phyloP scores from a whole-genome alignment of 2,329 filamentous ascomycete genomes.

The Ilyonectria destructans region DNA sequence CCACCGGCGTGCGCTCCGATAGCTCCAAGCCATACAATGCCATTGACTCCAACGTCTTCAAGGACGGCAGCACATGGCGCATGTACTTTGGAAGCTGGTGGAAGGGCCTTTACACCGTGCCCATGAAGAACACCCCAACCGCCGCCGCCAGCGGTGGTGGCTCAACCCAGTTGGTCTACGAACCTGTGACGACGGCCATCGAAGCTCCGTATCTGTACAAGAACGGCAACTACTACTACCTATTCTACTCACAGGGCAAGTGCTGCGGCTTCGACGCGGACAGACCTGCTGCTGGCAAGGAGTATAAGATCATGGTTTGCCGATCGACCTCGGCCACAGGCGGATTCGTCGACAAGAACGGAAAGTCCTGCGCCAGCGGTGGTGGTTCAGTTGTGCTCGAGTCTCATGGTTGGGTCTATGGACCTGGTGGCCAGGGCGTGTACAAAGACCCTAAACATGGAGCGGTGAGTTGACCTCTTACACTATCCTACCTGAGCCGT shows the following conservation, averaged over 20 bases:
- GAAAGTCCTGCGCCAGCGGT: slow-evolving; percentile 70
- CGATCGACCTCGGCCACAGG: slow-evolving; percentile 67
- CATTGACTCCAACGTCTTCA: slow-evolving; percentile 72
- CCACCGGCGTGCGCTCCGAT: slow-evolving; percentile 67
- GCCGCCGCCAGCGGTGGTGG: slow-evolving; percentile 40
- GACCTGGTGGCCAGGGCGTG: slow-evolving; percentile 74
- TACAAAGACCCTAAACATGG: slow-evolving; percentile 49
- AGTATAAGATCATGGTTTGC: slow-evolving; percentile 79
- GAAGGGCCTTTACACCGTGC: slow-evolving; percentile 74
- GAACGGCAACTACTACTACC: slow-evolving; percentile 72
- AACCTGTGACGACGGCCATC: slow-evolving; percentile 69
- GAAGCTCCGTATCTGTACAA: slow-evolving; percentile 73
- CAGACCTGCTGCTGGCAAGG: slow-evolving; percentile 68
- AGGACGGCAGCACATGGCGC: slow-evolving; percentile 62
- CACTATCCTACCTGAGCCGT: no score
- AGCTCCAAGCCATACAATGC: slow-evolving; percentile 68
- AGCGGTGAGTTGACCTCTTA: slow-evolving; percentile 17
- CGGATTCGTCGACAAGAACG: slow-evolving; percentile 71
- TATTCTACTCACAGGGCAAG: slow-evolving; percentile 74
- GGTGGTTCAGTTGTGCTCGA: slow-evolving; percentile 76
- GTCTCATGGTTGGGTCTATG: slow-evolving; percentile 74
- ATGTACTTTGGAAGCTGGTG: slow-evolving; percentile 81
- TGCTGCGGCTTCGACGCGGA: slow-evolving; percentile 73
- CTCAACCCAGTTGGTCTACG: slow-evolving; percentile 49
- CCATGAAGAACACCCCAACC: slow-evolving; percentile 59